phyloP scores from a whole-genome alignment of 2,329 filamentous ascomycete species.

The Phoma herbarum region DNA sequence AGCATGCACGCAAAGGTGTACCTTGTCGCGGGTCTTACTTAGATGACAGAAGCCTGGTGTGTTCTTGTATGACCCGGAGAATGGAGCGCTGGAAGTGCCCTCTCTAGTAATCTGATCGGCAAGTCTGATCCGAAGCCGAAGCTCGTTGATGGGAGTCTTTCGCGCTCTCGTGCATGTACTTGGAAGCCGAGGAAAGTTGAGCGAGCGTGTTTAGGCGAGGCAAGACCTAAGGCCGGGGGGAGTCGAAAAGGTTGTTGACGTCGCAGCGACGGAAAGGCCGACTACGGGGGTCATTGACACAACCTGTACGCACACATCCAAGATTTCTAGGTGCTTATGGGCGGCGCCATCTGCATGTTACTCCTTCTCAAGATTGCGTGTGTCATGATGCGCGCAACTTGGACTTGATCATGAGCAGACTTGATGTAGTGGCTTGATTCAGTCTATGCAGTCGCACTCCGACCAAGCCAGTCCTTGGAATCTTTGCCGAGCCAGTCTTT shows the following conservation, averaged over 20 bases:
- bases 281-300: not conserved
- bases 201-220: not conserved
- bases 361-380: not conserved
- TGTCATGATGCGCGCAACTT: not conserved
- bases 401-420: not conserved
- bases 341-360: not conserved
- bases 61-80: not conserved
- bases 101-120: not conserved
- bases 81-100: not conserved
- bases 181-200: not conserved
- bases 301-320: not conserved
- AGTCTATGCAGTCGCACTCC: constrained; percentile 1
- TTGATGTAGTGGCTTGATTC: not conserved
- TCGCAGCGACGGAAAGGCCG: not conserved
- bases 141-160: not conserved
- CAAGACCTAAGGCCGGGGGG: not conserved
- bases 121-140: not conserved
- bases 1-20: not conserved
- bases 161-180: not conserved
- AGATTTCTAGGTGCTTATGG: not conserved
- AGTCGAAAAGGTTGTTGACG: not conserved
- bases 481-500: constrained; percentile 37
- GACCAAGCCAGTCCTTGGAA: constrained; percentile 31
- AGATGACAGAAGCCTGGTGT: not conserved
- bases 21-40: not conserved